Evolutionary conservation across 1,139 yeast genomes (phyloP).

Genomic region (Saccharomyces hybrid): DNA sequence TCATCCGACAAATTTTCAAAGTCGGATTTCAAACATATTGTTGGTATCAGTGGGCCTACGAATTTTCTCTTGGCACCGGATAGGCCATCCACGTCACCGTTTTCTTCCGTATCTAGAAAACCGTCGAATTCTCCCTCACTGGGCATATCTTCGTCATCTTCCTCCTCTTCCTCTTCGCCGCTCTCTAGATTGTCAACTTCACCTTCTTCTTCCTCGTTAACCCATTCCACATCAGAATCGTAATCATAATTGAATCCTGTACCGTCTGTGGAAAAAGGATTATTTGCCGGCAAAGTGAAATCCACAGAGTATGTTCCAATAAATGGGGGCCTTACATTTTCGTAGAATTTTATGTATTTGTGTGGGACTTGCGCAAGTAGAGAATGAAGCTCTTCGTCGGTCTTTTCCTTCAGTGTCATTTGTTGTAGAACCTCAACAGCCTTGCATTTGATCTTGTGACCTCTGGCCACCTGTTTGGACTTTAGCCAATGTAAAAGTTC

Average conservation of each 20-base stretch:
- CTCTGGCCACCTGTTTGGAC: slow-evolving; percentile 12
- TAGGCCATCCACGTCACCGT: slow-evolving; percentile 32
- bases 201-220: slow-evolving; percentile 53
- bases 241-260: slow-evolving; percentile 55
- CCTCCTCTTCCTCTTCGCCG: slow-evolving; percentile 49
- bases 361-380: slow-evolving; percentile 41
- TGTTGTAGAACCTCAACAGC: slow-evolving; percentile 30
- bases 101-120: slow-evolving; percentile 50
- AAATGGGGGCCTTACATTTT: slow-evolving; percentile 75
- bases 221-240: slow-evolving; percentile 79
- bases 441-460: slow-evolving; percentile 14
- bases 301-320: slow-evolving; percentile 60
- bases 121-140: slow-evolving; percentile 53
- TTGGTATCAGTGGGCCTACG: slow-evolving; percentile 59
- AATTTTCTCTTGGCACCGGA: slow-evolving; percentile 31
- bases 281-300: slow-evolving; percentile 20
- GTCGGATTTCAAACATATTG: slow-evolving; percentile 32
- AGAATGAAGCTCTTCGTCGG: slow-evolving; percentile 34
- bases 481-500: slow-evolving; percentile 22
- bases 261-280: slow-evolving; percentile 41
- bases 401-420: slow-evolving; percentile 30
- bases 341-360: slow-evolving; percentile 68
- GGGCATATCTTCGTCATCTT: slow-evolving; percentile 44
- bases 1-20: slow-evolving; percentile 19
- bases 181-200: slow-evolving; percentile 55